Evolutionary conservation across 2,329 filamentous ascomycete genomes (phyloP).

Genomic region (Sordariomycetes sp.): DNA sequence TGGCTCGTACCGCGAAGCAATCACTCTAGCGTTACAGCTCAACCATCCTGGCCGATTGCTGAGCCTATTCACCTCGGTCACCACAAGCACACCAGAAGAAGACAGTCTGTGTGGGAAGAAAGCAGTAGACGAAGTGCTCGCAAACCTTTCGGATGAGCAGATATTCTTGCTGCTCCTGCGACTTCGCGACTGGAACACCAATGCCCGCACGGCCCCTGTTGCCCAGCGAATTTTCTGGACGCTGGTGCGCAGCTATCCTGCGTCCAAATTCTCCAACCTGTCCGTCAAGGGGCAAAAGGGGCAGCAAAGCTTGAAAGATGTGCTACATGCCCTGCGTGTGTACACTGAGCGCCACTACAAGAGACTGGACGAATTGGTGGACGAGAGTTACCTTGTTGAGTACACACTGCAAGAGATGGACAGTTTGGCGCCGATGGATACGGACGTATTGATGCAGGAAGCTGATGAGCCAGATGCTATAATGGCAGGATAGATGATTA

Average conservation of each 20-base stretch:
- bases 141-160: conserved; percentile 72
- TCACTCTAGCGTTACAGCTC: conserved; percentile 82
- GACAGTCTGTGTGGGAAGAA: conserved; percentile 55
- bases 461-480: conserved; percentile 30
- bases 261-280: conserved; percentile 64
- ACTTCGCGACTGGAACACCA: conserved; percentile 95
- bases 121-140: conserved; percentile 76
- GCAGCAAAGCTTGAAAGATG: conserved; percentile 66
- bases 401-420: conserved; percentile 95
- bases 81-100: conserved; percentile 51
- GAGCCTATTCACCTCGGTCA: conserved; percentile 71
- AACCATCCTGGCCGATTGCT: conserved; percentile 89
- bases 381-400: conserved; percentile 90
- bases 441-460: conserved; percentile 21
- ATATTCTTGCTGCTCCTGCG: conserved; percentile 74
- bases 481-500: conserved; percentile 27
- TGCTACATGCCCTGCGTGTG: conserved; percentile 75
- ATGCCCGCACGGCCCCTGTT: conserved; percentile 74
- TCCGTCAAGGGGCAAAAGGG: conserved; percentile 49
- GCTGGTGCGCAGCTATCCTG: conserved; percentile 72
- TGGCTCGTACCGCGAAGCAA: conserved; percentile 85
- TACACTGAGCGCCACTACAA: conserved; percentile 94
- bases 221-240: conserved; percentile 79
- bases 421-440: conserved; percentile 43
- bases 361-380: conserved; percentile 78